A percentile compares a stretch with the other conserved stretches of the same genome.
These are phyloP conservation scores for Grigorovia humatica DNA, from an alignment of 805 yeast genomes.

Conservation along the genomic window DNA sequence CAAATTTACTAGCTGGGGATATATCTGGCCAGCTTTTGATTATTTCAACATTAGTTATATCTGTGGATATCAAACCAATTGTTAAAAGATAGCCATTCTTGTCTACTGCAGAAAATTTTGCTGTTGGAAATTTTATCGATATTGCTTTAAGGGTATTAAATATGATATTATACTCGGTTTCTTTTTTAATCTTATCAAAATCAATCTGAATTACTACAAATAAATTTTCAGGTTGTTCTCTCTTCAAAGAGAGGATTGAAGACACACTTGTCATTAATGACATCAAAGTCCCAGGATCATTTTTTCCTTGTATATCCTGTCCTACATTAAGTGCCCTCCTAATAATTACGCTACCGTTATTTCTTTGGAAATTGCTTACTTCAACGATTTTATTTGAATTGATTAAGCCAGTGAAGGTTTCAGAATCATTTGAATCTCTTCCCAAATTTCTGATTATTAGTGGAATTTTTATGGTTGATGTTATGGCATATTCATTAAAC, in stretches of 20 bases:
- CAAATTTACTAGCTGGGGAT: constrained; percentile 6
- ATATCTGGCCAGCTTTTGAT: neutral
- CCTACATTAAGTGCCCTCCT: constrained; percentile 14
- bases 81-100: constrained; percentile 10
- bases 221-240: constrained; percentile 19
- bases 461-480: constrained; percentile 25
- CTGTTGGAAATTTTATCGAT: constrained; percentile 8
- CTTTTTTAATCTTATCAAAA: constrained; percentile 6
- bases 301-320: neutral
- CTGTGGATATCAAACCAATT: constrained; percentile 2
- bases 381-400: constrained; percentile 13
- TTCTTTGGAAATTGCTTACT: constrained; percentile 10
- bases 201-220: constrained; percentile 24
- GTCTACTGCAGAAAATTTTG: constrained; percentile 18
- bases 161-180: constrained; percentile 7
- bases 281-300: constrained; percentile 8
- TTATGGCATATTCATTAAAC: constrained; percentile 23
- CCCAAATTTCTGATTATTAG: constrained; percentile 8
- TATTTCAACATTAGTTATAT: neutral
- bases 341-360: constrained; percentile 14
- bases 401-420: constrained; percentile 14
- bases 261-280: constrained; percentile 21
- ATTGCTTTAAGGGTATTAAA: constrained; percentile 21
- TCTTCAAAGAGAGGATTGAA: constrained; percentile 22
- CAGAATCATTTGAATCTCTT: constrained; percentile 2